Evolutionary conservation across 306 rosid species (phyloP).

Genomic region (Inga laurina): DNA sequence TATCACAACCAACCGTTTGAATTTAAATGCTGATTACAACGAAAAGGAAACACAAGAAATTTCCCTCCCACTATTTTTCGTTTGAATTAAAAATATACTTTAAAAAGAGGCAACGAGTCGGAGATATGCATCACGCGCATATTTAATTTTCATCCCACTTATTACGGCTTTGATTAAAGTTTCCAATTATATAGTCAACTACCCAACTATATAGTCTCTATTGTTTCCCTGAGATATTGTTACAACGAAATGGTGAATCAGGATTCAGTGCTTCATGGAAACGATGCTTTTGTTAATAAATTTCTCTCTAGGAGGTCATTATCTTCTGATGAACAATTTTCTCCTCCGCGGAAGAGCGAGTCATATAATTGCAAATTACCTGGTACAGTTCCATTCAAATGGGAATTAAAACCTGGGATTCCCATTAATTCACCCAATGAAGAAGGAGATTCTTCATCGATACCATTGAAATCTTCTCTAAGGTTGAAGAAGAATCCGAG

Average conservation of each 20-base stretch:
- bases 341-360: not conserved
- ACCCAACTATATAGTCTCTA: not conserved
- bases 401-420: slow-evolving; percentile 35
- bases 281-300: slow-evolving; percentile 17
- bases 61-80: too few relatives aligned
- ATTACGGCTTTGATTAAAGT: not conserved
- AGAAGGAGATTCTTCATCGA: not conserved
- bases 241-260: not conserved
- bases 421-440: slow-evolving; percentile 12
- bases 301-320: not conserved
- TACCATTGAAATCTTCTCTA: not conserved
- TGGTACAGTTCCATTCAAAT: slow-evolving; percentile 27
- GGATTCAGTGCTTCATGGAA: slow-evolving; percentile 10
- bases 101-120: not conserved
- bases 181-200: not conserved
- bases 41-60: too few relatives aligned
- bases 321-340: not conserved
- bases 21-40: too few relatives aligned
- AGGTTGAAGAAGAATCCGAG: not conserved
- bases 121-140: not conserved
- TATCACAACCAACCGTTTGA: too few relatives aligned
- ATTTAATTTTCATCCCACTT: not conserved
- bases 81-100: not conserved
- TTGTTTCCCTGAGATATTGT: not conserved
- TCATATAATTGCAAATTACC: not conserved